Evolutionary conservation across 108 stramenopile species (phyloP).

Genomic region (Cyclotella cryptica): DNA sequence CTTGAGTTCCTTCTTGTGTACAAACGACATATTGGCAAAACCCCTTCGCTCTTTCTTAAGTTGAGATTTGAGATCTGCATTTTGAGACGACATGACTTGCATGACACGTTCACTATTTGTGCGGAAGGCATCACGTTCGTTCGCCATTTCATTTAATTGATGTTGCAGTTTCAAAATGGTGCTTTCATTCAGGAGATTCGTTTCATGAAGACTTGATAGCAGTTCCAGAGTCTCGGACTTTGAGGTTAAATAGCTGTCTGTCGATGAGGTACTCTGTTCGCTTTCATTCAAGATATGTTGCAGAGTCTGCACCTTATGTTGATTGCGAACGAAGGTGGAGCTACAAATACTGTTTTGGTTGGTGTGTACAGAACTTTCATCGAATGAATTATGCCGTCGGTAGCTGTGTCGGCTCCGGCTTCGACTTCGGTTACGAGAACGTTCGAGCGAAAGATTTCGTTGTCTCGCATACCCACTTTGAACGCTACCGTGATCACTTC

Average conservation of each 20-base stretch:
- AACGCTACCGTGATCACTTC: background rate
- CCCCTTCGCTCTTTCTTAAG: constrained; percentile 21
- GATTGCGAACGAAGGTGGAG: background rate
- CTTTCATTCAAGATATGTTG: background rate
- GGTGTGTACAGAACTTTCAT: background rate
- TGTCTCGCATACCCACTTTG: background rate
- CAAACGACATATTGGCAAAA: constrained; percentile 16
- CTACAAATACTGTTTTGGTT: background rate
- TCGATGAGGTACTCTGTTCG: constrained; percentile 3
- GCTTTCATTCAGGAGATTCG: constrained; percentile 22
- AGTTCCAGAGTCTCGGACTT: constrained; percentile 16
- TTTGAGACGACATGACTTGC: constrained; percentile 19
- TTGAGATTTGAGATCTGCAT: constrained; percentile 24
- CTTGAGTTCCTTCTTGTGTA: constrained; percentile 30
- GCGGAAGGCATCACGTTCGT: constrained; percentile 30
- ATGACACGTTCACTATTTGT: constrained; percentile 27
- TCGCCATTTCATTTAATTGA: constrained; percentile 19
- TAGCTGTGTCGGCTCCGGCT: background rate
- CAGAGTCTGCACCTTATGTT: background rate
- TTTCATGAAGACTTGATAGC: constrained; percentile 23
- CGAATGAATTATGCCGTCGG: background rate
- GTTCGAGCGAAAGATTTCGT: background rate
- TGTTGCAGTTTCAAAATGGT: constrained; percentile 26
- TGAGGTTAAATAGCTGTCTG: background rate
- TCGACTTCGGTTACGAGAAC: background rate